Base-by-base conservation (phyloP, 116 monocot species). In the Cymodocea nodosa region DNA sequence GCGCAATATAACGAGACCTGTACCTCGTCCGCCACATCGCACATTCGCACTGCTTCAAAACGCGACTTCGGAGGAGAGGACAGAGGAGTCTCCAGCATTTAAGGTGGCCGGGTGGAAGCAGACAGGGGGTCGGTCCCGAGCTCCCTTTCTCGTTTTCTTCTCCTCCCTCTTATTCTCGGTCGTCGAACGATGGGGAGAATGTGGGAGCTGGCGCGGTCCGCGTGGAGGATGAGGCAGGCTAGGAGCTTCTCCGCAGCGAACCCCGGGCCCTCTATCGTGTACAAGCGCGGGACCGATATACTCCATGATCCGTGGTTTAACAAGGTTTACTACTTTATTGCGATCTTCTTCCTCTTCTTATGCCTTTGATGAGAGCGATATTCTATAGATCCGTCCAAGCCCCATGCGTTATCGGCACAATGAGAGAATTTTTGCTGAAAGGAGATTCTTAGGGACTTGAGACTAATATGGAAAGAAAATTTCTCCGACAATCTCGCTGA, bases 231-330 rank as follows among this genome's bases (percentile, higher is more conserved):
- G 69, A 70, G 76, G 59, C 85, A 80, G 65, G 69, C 49, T 52
- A 76, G 90, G 75, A 49, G 81, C 35, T 70, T 85, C 58, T 91
- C 97, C 53, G 71, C 70, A 19, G 83, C 82, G 59, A 75, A 85
- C 24, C 74, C 91, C 0, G 90, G 85, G 12, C 97, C 97, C 14
- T 91, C 88, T 70, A 91, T 97, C 84, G 90, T 97, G 22, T 78
- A 86, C 70, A 97, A 97, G 89, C 85, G 92, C 7, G 97, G 97
- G 36, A 97, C 83, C 13, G 97, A 97, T 55, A 97, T 97, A 51
- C 92, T 97, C 63, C 92, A 97, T 54, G 97, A 97, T 84, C 97
- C 97, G 0, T 97, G 88, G 92, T 97, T 85, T 68, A 97, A 97
- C 57, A 97, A 97, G 85, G 97, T 91, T 19, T 36, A 5, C 20